Evolutionary conservation across 2,329 filamentous ascomycete genomes (phyloP), one percentile per base, ranked within the genome.

Genomic region (Pezicula neosporulosa): DNA sequence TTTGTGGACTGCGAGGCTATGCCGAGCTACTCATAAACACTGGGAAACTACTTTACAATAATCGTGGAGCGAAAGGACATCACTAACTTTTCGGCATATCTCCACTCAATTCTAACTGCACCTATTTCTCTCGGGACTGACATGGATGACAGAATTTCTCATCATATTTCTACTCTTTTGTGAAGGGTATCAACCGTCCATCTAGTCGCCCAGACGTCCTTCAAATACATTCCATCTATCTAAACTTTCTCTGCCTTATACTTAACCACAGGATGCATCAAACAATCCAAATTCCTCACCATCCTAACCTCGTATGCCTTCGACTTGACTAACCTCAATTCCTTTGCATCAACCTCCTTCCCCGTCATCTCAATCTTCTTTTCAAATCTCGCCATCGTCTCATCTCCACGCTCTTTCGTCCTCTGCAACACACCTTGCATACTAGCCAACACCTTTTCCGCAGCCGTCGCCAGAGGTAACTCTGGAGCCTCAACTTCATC

Each of bases 261-360:
- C 58, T 81, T 75, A 9, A 86, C 70, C 41, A 78, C 70, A 10
- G 92, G 92, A 53, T 82, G 70, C 48, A 83, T 74, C 66, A 97
- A 67, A 56, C 85, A 83, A 49, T 76, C 77, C 52, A 89, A 71
- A 66, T 93, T 90, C 60, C 90, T 78, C 48, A 95, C 86, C 38
- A 97, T 77, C 66, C 86, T 83, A 58, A 99, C 80, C 74, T 99
- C 94, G 7, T 90, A 86, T n/a, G 91, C 91, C 70, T 91, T 90
- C 51, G 87, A 94, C 66, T 80, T 76, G 48, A 86, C 77, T 56
- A 94, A 70, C 68, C 89, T 84, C 72, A 77, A 72, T 38, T 66
- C 66, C 49, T 68, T 69, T 37, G 69, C 66, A 6, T 68, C 70
- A n/a, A 71, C 71, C 19, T 67, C 67, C 2, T 62, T 65, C 35